Percentiles rank a stretch among this genome's conserved stretches.
These are phyloP conservation scores for Lasiodiplodia citricola DNA, from an alignment of 2,329 filamentous ascomycete species.

Conservation along the genomic window DNA sequence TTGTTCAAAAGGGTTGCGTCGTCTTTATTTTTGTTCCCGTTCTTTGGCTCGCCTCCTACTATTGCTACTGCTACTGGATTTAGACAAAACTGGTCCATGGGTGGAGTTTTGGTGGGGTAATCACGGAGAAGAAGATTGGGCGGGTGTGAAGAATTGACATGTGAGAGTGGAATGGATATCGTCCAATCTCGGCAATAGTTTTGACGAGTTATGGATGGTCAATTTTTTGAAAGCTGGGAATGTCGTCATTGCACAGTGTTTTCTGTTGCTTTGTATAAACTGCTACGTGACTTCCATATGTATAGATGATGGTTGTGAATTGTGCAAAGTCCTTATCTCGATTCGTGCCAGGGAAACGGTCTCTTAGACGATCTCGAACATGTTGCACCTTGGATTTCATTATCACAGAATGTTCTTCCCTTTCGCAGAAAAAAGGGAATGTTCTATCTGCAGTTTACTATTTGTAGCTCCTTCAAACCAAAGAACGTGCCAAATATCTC, in stretches of 20 bases:
- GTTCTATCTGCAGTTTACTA: too few relatives aligned
- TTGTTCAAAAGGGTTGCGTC: neutral
- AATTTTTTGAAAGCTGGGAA: neutral
- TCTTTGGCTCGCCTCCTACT: neutral
- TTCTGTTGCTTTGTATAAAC: neutral
- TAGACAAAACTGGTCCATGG: constrained; percentile 6
- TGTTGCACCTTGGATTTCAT: too few relatives aligned
- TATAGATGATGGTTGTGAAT: neutral
- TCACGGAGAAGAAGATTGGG: neutral
- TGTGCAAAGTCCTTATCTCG: too few relatives aligned
- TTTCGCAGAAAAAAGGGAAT: too few relatives aligned
- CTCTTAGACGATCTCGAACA: too few relatives aligned
- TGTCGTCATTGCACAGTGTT: neutral
- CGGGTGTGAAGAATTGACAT: neutral
- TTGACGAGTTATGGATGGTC: neutral
- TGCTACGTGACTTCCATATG: neutral
- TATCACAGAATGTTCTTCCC: too few relatives aligned
- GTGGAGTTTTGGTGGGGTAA: constrained; percentile 9
- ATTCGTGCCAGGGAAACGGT: too few relatives aligned
- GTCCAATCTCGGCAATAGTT: neutral
- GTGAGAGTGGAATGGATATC: neutral
- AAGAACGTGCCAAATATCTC: too few relatives aligned
- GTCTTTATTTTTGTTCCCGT: neutral
- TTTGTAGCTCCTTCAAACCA: too few relatives aligned
- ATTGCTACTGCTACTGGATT: constrained; percentile 3